Evolutionary conservation across 2,329 filamentous ascomycete genomes (phyloP), one percentile per base, ranked within the genome.

Genomic region (Hymenoscyphus albidus): DNA sequence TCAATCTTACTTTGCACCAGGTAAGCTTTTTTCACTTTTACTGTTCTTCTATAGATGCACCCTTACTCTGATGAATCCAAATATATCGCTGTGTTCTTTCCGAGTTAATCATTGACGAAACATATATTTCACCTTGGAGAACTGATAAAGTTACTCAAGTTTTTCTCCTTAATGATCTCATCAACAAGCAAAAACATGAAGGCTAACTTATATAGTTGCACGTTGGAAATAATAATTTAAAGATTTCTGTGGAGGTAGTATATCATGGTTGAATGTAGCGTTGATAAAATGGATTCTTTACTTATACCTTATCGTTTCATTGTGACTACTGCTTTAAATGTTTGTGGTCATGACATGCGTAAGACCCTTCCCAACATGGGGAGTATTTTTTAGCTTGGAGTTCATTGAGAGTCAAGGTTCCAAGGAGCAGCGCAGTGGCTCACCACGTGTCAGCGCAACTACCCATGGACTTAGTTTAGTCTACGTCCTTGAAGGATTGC

Each of bases 51-150:
- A 10, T 38, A 9, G n/a, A 18, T 32, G 16, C n/a, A 32, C 14
- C 48, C 5, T 63, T 62, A 62, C 70, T 72, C 69, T 76, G 75
- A 76, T 76, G 75, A 76, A 73, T 67, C 63, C 68, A 71, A 71
- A 72, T 70, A 72, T 75, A 74, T 66, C 9, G 73, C 73, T 75
- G 73, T 74, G 69, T 75, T 74, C 69, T 73, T 73, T 70, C 74
- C 64, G 70, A 75, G 69, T 69, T 60, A 68, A 70, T 67, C 72
- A 64, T 75, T 75, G 75, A 74, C 68, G 71, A 76, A 74, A 73
- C 64, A 71, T 68, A 69, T 70, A 73, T 73, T 75, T 76, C 74
- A 77, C 73, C 72, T 77, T 77, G 75, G 75, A 77, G 75, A 77
- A 76, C 75, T 76, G 74, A 77, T 59, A 64, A 61, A 59, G 22